Evolutionary conservation across 768 basidiomycete genomes (phyloP), one percentile per base, ranked within the genome.

Genomic region (Termitomyces eurrhizus): DNA sequence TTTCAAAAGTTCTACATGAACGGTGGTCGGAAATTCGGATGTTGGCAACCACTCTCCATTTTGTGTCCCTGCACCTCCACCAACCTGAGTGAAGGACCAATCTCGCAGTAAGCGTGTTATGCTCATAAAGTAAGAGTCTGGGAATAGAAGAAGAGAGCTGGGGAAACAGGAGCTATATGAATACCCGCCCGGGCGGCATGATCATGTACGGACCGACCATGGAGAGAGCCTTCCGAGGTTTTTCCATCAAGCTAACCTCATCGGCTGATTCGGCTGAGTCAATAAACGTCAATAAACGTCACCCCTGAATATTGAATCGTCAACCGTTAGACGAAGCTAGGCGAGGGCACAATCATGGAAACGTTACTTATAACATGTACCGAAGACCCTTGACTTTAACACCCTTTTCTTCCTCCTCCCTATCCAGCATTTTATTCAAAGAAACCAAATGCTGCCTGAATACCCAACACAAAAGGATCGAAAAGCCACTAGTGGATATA

Each of bases 1-100:
- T 68, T 84, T 88, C 70, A 93, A 70, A 36, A 97, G 80, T 68
- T 96, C 95, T 54, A 90, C 90, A 64, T 97, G 94, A 13, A 94
- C 88, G 0, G 86, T 88, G 0, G 94, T 95, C 13, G 95, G 94
- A 66, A 95, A 86, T 58, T 79, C 73, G 29, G 84, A 81, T 32
- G 80, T 80, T 6, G 75, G 59, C 36, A 89, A 65, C 90, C 89
- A 92, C 77, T 92, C 89, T 45, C 78, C 85, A 32, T 82, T 75
- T 58, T 80, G 77, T 26, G 83, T 83, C 24, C 83, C 83, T 61
- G 79, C 73, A 32, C 83, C 85, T 14, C 86, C 87, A 26, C 82
- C 83, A 37, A 87, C 70, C 68, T 88, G 88, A 8, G 83, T 84
- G 67, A 92, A 92, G 46, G 70, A 72, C 91, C 92, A 93, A 44